Evolutionary conservation across 148 eudicot genomes (phyloP), one percentile per base, ranked within the genome.

Genomic region (Rheum nobile): DNA sequence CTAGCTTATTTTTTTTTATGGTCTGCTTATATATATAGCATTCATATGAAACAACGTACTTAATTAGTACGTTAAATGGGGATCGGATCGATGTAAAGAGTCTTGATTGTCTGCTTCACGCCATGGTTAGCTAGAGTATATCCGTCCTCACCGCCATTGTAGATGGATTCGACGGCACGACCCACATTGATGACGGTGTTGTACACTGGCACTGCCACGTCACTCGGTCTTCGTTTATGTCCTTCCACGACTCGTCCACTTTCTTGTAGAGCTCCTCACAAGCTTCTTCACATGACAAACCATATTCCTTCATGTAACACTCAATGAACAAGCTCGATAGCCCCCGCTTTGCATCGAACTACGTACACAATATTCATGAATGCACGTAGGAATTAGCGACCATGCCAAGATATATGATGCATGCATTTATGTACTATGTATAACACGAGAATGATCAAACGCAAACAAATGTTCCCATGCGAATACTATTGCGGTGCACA

Each of bases 271-370:
- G 28, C 17, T 41, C 47, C 29, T 48, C 44, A 26, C n/a, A 32
- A 7, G 73, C 76, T 50, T 79, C 39, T 16, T 79, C 43, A 13
- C 44, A 43, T 3, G 54, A 46, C 0, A 79, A 39, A 26, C 65
- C 65, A 11, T 57, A 26, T 24, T 57, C 32, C 32, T 57, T 57
- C 32, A 26, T 57, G 65, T 57, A 57, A 26, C 31, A 26, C 32
- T 57, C 34, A 0, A 24, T 10, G 14, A 9, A 22, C 29, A 57
- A 57, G 31, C 16, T 39, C 6, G 74, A 70, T 19, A 76, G 77
- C 34, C 65, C 83, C 2, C 72, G 41, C 4, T 13, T 12, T 55
- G 69, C 79, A 46, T 80, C 79, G 12, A 72, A 73, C 79, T 79
- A 68, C 24, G 50, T 37, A 46, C 35, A 41, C 43, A 41, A 35